These are phyloP conservation scores for Graphilbum ipis-grandicollis DNA, from an alignment of 2,329 filamentous ascomycete species.

Conservation along the genomic window DNA sequence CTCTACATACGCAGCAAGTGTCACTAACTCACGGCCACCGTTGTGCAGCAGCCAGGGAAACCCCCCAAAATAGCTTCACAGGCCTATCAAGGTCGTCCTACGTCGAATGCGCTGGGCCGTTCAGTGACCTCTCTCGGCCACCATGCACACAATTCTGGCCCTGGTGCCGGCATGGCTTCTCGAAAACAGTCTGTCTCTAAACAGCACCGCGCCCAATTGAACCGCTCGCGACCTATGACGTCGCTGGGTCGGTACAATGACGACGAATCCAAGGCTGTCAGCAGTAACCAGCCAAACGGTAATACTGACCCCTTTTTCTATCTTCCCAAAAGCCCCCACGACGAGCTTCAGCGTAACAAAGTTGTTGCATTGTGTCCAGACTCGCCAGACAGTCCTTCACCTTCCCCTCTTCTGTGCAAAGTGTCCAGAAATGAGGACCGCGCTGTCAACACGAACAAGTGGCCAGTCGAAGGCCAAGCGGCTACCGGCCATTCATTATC, in stretches of 20 bases:
- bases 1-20: background rate
- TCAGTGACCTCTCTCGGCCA: slow-evolving; percentile 19
- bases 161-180: slow-evolving; percentile 30
- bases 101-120: slow-evolving; percentile 5
- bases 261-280: background rate
- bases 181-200: slow-evolving; percentile 28
- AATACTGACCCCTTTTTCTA: background rate
- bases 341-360: background rate
- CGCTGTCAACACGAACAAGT: too few species aligned
- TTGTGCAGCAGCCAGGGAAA: background rate
- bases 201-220: slow-evolving; percentile 20
- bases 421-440: background rate
- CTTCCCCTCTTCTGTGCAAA: too few species aligned
- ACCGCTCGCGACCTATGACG: slow-evolving; percentile 22
- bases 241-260: slow-evolving; percentile 15
- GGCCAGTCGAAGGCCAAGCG: background rate
- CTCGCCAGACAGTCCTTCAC: too few species aligned
- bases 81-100: slow-evolving; percentile 15
- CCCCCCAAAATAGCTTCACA: background rate
- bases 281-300: background rate
- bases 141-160: slow-evolving; percentile 40
- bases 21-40: too few species aligned
- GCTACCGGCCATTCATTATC: background rate
- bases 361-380: background rate
- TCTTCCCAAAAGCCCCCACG: background rate